Evolutionary conservation across 768 basidiomycete species (phyloP).

Genomic region (Psilocybe cyanescens): DNA sequence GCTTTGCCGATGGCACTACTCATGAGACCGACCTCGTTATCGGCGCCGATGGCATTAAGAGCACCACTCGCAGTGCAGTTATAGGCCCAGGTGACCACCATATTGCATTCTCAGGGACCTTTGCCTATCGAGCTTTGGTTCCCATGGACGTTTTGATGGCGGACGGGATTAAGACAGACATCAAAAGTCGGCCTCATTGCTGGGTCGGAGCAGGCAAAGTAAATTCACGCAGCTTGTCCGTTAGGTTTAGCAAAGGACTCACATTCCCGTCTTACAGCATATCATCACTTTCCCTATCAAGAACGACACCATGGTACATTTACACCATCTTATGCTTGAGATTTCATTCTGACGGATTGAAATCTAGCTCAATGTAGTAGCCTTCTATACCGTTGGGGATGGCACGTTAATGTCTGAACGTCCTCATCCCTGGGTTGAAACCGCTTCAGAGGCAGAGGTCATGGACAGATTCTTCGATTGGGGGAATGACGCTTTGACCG

Average conservation of each 20-base stretch:
- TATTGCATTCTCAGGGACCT: slow-evolving; percentile 47
- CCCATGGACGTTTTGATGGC: slow-evolving; percentile 39
- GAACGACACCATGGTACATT: slow-evolving; percentile 39
- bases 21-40: slow-evolving; percentile 47
- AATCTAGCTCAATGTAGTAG: slow-evolving; percentile 50
- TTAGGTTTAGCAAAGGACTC: neutral
- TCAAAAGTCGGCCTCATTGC: slow-evolving; percentile 38
- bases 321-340: slow-evolving; percentile 8
- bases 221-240: slow-evolving; percentile 3
- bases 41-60: slow-evolving; percentile 56
- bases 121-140: slow-evolving; percentile 54
- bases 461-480: slow-evolving; percentile 45
- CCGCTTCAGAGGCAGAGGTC: slow-evolving; percentile 45
- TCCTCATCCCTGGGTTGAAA: slow-evolving; percentile 43
- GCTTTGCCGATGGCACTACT: slow-evolving; percentile 52
- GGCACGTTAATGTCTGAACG: slow-evolving; percentile 16
- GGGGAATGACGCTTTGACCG: slow-evolving; percentile 44
- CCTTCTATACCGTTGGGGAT: slow-evolving; percentile 16
- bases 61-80: slow-evolving; percentile 48
- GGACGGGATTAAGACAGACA: slow-evolving; percentile 45
- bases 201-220: slow-evolving; percentile 53
- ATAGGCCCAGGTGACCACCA: slow-evolving; percentile 48
- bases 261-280: slow-evolving; percentile 38
- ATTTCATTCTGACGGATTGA: neutral
- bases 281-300: slow-evolving; percentile 55